These are phyloP conservation scores for Ampelomyces quisqualis DNA, from an alignment of 2,329 filamentous ascomycete genomes.

Conservation along the genomic window DNA sequence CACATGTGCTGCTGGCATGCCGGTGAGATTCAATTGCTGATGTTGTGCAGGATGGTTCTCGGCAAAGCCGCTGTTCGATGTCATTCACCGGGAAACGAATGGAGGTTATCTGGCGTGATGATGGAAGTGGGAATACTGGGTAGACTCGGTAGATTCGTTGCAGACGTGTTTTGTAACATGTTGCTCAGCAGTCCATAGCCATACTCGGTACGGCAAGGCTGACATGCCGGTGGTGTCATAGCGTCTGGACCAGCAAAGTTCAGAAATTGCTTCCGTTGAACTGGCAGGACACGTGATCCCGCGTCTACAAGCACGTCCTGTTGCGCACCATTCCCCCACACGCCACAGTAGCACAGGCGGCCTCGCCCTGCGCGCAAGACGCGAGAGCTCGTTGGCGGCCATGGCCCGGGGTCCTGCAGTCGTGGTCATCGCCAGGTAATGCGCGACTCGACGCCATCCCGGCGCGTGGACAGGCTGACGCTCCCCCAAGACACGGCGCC, in stretches of 20 bases:
- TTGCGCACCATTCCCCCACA: constrained; percentile 4
- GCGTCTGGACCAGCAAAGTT: constrained; percentile 20
- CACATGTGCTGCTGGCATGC: constrained; percentile 39
- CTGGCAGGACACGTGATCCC: background rate
- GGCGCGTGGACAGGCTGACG: constrained; percentile 14
- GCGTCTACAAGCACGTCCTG: background rate
- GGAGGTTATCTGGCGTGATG: constrained; percentile 54
- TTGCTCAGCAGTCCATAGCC: too few species aligned
- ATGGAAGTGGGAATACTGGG: background rate
- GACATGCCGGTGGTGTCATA: constrained; percentile 22
- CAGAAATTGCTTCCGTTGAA: background rate
- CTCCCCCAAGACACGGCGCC: constrained; percentile 71
- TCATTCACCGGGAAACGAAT: constrained; percentile 62
- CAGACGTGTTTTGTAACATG: too few species aligned
- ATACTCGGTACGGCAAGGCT: constrained; percentile 1
- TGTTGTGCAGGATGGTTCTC: constrained; percentile 57
- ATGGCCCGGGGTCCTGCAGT: constrained; percentile 52
- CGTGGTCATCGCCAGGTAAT: constrained; percentile 53
- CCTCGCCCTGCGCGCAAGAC: constrained; percentile 16
- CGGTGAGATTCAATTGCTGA: background rate
- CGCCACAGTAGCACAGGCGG: constrained; percentile 11
- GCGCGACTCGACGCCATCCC: constrained; percentile 4
- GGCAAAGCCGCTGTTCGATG: constrained; percentile 70
- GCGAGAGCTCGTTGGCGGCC: constrained; percentile 18
- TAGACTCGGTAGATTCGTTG: too few species aligned